Conservation (phyloP, 495 filamentous ascomycete species). For the Neurospora discreta region DNA sequence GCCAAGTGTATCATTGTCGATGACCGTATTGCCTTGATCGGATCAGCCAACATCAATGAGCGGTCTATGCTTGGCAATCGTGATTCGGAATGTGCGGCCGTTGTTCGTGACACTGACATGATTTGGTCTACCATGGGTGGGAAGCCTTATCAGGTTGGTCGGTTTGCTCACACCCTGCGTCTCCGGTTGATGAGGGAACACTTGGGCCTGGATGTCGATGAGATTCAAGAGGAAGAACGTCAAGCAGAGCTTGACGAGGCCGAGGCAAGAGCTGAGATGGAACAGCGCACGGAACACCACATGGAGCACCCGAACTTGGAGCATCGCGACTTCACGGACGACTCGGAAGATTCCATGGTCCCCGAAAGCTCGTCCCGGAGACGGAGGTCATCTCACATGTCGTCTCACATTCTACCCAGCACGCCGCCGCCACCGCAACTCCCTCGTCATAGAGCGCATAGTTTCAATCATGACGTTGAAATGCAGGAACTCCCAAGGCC, state of each 20-base stretch:
- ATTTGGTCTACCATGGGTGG: slow-evolving; percentile 87
- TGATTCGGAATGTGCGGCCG: slow-evolving; percentile 84
- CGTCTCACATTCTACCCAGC: slow-evolving; percentile 1
- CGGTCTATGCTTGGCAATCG: slow-evolving; percentile 86
- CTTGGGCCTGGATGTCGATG: slow-evolving; percentile 88
- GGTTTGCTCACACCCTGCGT: slow-evolving; percentile 86
- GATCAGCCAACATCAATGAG: slow-evolving; percentile 98
- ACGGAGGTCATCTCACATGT: background rate
- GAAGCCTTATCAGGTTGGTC: slow-evolving; percentile 74
- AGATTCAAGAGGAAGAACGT: slow-evolving; percentile 72
- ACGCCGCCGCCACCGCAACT: slow-evolving; percentile 6
- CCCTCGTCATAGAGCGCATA: slow-evolving; percentile 31
- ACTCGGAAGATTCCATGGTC: slow-evolving; percentile 20
- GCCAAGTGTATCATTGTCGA: slow-evolving; percentile 97
- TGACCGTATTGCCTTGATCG: slow-evolving; percentile 87
- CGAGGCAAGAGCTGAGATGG: slow-evolving; percentile 40
- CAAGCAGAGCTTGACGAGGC: slow-evolving; percentile 40
- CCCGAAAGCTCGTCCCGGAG: slow-evolving; percentile 17
- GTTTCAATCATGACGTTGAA: slow-evolving; percentile 79
- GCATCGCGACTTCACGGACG: slow-evolving; percentile 33
- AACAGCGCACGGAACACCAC: slow-evolving; percentile 7
- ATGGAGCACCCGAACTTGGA: background rate
- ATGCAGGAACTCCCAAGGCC: slow-evolving; percentile 55
- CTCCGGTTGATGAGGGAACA: slow-evolving; percentile 96
- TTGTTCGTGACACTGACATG: slow-evolving; percentile 91